Evolutionary conservation across 2,329 filamentous ascomycete species (phyloP).

Genomic region (Xylariaceae sp.): DNA sequence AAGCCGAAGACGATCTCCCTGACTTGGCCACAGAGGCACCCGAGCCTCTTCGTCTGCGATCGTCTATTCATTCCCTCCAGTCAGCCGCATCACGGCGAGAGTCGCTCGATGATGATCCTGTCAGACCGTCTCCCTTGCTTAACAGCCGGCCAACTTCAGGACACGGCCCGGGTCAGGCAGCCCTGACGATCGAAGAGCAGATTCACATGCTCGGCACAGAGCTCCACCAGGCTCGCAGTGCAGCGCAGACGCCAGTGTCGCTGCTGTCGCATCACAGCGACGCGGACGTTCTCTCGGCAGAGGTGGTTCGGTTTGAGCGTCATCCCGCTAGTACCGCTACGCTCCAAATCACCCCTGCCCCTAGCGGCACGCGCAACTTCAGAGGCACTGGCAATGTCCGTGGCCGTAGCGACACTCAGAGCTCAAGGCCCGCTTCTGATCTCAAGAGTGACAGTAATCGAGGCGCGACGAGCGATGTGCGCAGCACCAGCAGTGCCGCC

Average conservation of each 20-base stretch:
- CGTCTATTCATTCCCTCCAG: background rate
- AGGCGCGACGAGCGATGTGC: too few relatives aligned
- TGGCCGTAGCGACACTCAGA: background rate
- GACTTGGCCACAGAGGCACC: background rate
- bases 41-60: slow-evolving; percentile 9
- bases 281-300: slow-evolving; percentile 34
- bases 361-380: slow-evolving; percentile 28
- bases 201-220: slow-evolving; percentile 13
- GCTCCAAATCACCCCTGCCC: slow-evolving; percentile 13
- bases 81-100: background rate
- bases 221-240: slow-evolving; percentile 15
- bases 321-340: slow-evolving; percentile 12
- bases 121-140: slow-evolving; percentile 2
- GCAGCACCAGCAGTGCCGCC: background rate
- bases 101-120: background rate
- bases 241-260: slow-evolving; percentile 15
- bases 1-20: slow-evolving; percentile 4
- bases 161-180: background rate
- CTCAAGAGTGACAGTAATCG: too few relatives aligned
- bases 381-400: background rate
- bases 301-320: slow-evolving; percentile 38
- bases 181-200: slow-evolving; percentile 12
- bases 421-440: background rate
- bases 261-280: slow-evolving; percentile 33
- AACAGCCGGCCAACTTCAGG: background rate